Evolutionary conservation across 805 yeast genomes (phyloP), one percentile per base, ranked within the genome.

Genomic region (Allodekkera sacchari): DNA sequence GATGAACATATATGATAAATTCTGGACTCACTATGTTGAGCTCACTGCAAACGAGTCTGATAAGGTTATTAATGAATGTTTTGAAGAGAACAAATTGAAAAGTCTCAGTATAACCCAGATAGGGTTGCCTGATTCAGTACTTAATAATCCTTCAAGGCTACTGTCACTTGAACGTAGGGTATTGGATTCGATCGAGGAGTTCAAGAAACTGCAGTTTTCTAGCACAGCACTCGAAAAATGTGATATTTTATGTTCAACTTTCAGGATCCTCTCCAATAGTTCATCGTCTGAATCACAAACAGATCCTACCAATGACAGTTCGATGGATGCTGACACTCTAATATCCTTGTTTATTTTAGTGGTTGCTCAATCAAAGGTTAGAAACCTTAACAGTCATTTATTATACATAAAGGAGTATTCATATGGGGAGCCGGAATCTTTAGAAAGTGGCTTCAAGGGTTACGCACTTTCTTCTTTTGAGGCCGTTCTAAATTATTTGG

Each of bases 391-490:
- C 41, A 67, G 72, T 3, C 87, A 82, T 41, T 48, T 88, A 8
- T 64, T 59, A 28, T 85, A 83, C 49, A 66, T 87, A 30, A 73
- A 74, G 38, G 60, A 66, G 24, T 84, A 80, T 46, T 66, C 78
- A 15, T 59, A 58, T 3, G 41, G 47, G 0, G 53, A 54, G 6
- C 27, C 22, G 22, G 57, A 55, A n/a, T 64, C 63, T 24, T 46
- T 63, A 6, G 71, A 65, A 25, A 48, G 63, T 4, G 95, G 95
- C 0, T 61, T 71, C 16, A 52, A 71, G 19, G 94, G 83, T 8
- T 89, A 89, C 50, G 77, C 87, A 1, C 42, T 85, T 10, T 79
- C 95, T 27, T 84, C 95, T 5, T 61, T 87, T 27, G 95, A 87
- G 44, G 95, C 87, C 0, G 94, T 83, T 0, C 47, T 84, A 7